Conservation (phyloP, 495 filamentous ascomycete genomes). For the Neurospora sp. region DNA sequence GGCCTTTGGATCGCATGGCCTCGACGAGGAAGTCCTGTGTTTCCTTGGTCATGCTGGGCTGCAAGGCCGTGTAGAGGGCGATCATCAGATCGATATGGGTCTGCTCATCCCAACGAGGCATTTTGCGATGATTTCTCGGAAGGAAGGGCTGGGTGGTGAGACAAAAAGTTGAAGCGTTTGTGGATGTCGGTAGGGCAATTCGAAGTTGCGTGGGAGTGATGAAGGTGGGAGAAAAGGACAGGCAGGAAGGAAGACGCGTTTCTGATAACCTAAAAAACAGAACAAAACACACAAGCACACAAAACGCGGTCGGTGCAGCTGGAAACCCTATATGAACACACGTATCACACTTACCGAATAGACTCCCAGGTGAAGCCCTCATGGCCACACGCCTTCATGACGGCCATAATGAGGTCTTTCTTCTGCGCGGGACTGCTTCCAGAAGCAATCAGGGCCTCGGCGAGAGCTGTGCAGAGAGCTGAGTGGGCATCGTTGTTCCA, state of each 20-base stretch:
- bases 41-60: background rate
- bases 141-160: background rate
- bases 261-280: too few relatives aligned
- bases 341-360: slow-evolving; percentile 21
- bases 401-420: slow-evolving; percentile 15
- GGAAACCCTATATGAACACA: background rate
- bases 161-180: background rate
- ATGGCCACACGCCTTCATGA: slow-evolving; percentile 17
- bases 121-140: background rate
- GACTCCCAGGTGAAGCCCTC: slow-evolving; percentile 19
- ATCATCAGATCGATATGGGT: slow-evolving; percentile 3
- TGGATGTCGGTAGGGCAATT: background rate
- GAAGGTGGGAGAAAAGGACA: background rate
- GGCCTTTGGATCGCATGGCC: slow-evolving; percentile 1
- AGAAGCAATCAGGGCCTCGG: slow-evolving; percentile 4
- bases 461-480: slow-evolving; percentile 17
- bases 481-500: slow-evolving; percentile 22
- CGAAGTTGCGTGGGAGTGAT: background rate
- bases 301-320: background rate
- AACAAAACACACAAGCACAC: background rate
- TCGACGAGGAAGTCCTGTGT: background rate
- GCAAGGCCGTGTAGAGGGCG: background rate
- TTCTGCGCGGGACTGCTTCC: slow-evolving; percentile 1
- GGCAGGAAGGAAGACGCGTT: background rate
- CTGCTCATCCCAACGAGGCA: slow-evolving; percentile 12